Evolutionary conservation across 1,284 basidiomycete species (phyloP), one percentile per base, ranked within the genome.

Genomic region (Erythrobasidium hasegawianum): DNA sequence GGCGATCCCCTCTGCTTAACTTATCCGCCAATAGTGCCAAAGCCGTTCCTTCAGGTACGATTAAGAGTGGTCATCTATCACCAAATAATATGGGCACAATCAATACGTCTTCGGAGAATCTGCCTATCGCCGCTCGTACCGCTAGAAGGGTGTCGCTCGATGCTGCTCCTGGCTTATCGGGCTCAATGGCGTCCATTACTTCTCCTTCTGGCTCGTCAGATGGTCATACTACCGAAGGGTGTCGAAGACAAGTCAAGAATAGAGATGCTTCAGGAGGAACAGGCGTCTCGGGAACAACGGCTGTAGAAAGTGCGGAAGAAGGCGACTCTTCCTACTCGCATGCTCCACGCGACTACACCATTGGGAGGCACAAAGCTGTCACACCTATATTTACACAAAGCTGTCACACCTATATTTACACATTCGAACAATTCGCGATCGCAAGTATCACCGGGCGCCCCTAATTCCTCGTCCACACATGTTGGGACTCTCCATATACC

Each of bases 61-160:
- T 47, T 8, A 47, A 47, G 43, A 47, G n/a, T 8, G 43, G n/a
- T 47, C 33, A 33, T 33, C 43, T 47, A 8, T n/a, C 43, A n/a
- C n/a, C 43, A 7, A 5, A 47, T 16, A 18, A n/a, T 16, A 5
- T 47, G 10, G 55, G 33, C 20, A 33, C 33, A 11, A 39, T 38
- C 1, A 68, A 38, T 41, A 54, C 52, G 26, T 68, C 68, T n/a
- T 38, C 70, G 43, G 89, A 91, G 14, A 81, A 86, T 65, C 83
- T 97, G 8, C 91, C 93, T 49, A 97, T 97, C 71, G 93, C 93
- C 40, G 86, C 92, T 24, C 87, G 89, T 59, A 96, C 93, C 81
- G 41, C 68, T 9, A 65, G 72, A 1, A 61, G 69, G 7, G 38
- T 49, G 14, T 69, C 59, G 5, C 7, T 66, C 20, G 38, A 57